Evolutionary conservation across 495 filamentous ascomycete species (phyloP), one percentile per base, ranked within the genome.

Genomic region (Pyronema omphalodes): DNA sequence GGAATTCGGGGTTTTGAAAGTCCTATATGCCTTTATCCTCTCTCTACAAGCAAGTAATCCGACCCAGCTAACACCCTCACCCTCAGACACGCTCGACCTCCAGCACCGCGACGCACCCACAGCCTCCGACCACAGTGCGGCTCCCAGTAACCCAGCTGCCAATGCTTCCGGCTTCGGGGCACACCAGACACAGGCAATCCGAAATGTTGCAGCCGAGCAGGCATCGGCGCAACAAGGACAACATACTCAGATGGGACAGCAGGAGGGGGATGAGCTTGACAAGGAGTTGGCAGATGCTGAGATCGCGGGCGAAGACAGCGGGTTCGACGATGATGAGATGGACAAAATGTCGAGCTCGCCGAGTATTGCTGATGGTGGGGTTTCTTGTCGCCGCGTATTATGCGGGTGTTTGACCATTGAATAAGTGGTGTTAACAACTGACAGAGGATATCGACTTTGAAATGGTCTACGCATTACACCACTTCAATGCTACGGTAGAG

Each of bases 401-500:
- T 43, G 17, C 12, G 7, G 18, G 7, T 3, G 29, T 37, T 51
- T 6, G 2, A 9, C 23, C 3, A 23, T 37, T 51, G 12, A 12
- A 8, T 12, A 51, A 33, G 48, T 12, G 11, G 18, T 47, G 44
- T 47, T 15, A 15, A 23, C 44, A 47, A 3, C 12, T 12, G 41
- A 59, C 67, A 86, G 91, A 99, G 77, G 91, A 96, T 67, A 99
- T 99, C 69, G 88, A 99, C 74, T 96, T 99, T 69, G 89, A 96
- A 61, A 94, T 96, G 69, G 91, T 99, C 53, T 99, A 99, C 69
- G 91, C 91, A 47, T 73, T 99, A 55, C 91, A 95, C 68, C 96
- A 88, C 23, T 99, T 99, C 64, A 84, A 91, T 52, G 91, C 91
- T 36, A 96, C 89, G 0, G 91, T 96, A 50, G 93, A 99, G 69